Evolutionary conservation across 306 rosid genomes (phyloP).

Genomic region (Luffa acutangula): DNA sequence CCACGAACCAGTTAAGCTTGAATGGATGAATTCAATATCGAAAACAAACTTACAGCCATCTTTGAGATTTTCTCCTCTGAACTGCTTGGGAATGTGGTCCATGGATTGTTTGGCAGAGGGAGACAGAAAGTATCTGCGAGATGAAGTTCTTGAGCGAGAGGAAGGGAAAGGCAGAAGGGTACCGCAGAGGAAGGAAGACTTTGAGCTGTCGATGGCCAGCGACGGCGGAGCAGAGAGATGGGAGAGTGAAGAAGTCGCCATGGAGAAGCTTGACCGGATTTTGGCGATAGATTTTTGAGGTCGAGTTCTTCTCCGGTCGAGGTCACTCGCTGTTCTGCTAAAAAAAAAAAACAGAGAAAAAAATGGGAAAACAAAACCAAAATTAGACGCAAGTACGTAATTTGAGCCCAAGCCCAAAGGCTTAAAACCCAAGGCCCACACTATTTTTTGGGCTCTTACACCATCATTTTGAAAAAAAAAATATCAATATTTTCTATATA

Average conservation of each 20-base stretch:
- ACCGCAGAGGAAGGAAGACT: conserved; percentile 41
- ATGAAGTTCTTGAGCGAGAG: conserved; percentile 4
- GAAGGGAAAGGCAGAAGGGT: conserved; percentile 21
- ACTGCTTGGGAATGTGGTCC: conserved; percentile 67
- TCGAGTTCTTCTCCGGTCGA: conserved; percentile 1
- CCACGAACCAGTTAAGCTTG: too few species aligned
- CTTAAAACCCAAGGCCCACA: background rate
- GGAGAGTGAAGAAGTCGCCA: conserved; percentile 51
- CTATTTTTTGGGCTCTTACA: background rate
- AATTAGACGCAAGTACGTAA: background rate
- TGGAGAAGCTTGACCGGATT: conserved; percentile 11
- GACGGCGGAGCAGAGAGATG: conserved; percentile 30
- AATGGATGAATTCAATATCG: background rate
- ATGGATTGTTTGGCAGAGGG: conserved; percentile 38
- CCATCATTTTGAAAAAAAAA: too few species aligned
- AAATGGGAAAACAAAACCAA: background rate
- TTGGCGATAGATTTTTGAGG: background rate
- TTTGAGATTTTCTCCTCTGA: conserved; percentile 67
- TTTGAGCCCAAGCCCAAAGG: background rate
- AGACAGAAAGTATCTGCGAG: conserved; percentile 29
- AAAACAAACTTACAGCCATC: conserved; percentile 76
- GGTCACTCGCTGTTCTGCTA: background rate
- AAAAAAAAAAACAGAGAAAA: background rate
- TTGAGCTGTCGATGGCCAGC: conserved; percentile 16
- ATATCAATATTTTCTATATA: too few species aligned